A percentile compares a stretch with the other conserved stretches of the same genome.
These are phyloP conservation scores for Scutellaria minor DNA, from an alignment of 257 asterid species.

Conservation along the genomic window DNA sequence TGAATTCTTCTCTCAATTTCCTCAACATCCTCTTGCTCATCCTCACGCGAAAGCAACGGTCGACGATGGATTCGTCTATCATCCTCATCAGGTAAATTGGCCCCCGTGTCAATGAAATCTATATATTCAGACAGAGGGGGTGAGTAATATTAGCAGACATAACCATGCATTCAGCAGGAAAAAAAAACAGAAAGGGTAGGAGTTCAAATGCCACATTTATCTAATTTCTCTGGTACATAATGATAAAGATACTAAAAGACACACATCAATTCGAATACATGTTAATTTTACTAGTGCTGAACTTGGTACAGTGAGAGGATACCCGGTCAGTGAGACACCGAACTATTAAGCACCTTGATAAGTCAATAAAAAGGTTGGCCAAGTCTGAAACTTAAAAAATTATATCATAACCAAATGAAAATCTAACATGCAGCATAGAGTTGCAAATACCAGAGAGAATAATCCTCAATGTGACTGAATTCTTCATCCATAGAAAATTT, in stretches of 20 bases:
- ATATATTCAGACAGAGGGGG: constrained; percentile 38
- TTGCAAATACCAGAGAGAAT: background rate
- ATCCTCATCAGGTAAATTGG: constrained; percentile 80
- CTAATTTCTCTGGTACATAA: background rate
- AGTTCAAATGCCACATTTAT: background rate
- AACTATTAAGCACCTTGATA: background rate
- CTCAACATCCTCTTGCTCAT: constrained; percentile 84
- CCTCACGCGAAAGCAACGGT: constrained; percentile 83
- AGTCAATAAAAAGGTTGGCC: background rate
- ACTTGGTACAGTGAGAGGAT: background rate
- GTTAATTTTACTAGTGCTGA: background rate
- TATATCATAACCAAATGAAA: background rate
- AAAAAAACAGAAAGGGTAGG: background rate
- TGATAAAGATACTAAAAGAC: background rate
- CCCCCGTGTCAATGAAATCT: constrained; percentile 80
- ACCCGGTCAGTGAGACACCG: background rate
- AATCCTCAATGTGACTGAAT: background rate
- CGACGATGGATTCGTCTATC: constrained; percentile 74
- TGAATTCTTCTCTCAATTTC: constrained; percentile 75
- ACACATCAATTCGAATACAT: background rate
- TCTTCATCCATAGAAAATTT: background rate
- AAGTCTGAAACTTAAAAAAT: background rate
- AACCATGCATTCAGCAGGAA: constrained; percentile 6
- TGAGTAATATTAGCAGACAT: background rate
- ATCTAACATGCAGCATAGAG: background rate